Evolutionary conservation across 169 alveolate genomes (phyloP), one percentile per base, ranked within the genome.

Genomic region (Plasmodium inui): DNA sequence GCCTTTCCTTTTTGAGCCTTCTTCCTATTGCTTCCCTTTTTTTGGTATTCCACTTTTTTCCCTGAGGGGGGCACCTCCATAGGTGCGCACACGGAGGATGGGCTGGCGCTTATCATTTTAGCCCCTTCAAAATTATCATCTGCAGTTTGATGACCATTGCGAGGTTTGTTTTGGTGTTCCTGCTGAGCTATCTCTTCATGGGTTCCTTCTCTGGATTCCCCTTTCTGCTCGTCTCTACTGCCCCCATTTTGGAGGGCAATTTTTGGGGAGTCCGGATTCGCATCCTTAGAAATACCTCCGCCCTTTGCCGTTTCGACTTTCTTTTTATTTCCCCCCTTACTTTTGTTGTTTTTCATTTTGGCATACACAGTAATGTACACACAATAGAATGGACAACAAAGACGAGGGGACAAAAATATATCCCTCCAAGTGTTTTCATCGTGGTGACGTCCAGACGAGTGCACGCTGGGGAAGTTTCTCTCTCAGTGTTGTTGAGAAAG

Each of bases 271-370:
- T 41, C 85, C 28, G 10, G 2, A 7, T 79, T 85, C 22, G 9
- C 57, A 74, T 1, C 32, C 7, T 0, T 1, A 17, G 4, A 10
- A 44, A 7, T 44, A 39, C 32, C 46, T 14, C 17, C 22, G 17
- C 32, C 17, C 37, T 55, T 57, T 19, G 7, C 37, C 14, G 9
- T 82, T 82, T 82, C 53, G 55, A 7, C 78, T 55, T 41, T 82
- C 39, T 82, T 57, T 53, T 82, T 82, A 9, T 57, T 82, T 55
- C 19, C 72, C 37, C 78, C 41, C 34, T 57, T 82, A 30, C 71
- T 72, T 53, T 80, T 80, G 32, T 41, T 78, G 84, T 41, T 37
- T 10, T 32, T 41, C 73, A 26, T 67, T 67, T 67, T 67, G 76
- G 37, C 37, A 28, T 67, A 28, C 76, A 22, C 30, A 7, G 37